Percentiles rank a stretch among this genome's conserved stretches.
Conservation (phyloP, 2,329 filamentous ascomycete genomes). For the Nigrospora sphaerica region DNA sequence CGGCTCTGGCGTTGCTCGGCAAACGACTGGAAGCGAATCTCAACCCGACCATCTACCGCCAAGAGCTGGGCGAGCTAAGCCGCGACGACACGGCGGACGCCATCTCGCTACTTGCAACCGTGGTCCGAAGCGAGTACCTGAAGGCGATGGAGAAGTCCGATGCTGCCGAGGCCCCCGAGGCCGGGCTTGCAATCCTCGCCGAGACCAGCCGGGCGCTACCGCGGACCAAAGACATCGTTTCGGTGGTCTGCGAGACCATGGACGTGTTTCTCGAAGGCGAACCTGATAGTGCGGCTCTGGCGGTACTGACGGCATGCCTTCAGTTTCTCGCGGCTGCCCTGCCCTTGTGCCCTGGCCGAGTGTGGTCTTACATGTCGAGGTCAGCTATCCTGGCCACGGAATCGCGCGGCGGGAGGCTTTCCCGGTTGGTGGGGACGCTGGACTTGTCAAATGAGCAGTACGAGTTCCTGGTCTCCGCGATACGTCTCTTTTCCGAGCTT, state of each 20-base stretch:
- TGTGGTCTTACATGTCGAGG: conserved; percentile 84
- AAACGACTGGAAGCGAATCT: conserved; percentile 65
- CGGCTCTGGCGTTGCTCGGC: conserved; percentile 71
- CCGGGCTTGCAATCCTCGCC: conserved; percentile 43
- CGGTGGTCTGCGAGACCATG: conserved; percentile 76
- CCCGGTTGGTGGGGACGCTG: conserved; percentile 70
- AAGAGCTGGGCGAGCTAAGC: conserved; percentile 46
- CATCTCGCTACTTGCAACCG: conserved; percentile 64
- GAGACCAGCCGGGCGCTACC: conserved; percentile 49
- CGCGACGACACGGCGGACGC: conserved; percentile 63
- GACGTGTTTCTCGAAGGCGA: conserved; percentile 61
- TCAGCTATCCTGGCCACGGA: conserved; percentile 74
- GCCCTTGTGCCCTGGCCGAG: conserved; percentile 67
- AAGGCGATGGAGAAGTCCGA: conserved; percentile 19
- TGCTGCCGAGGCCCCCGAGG: conserved; percentile 16
- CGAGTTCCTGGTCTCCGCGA: conserved; percentile 66
- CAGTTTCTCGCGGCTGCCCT: conserved; percentile 73
- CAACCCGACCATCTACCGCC: conserved; percentile 45
- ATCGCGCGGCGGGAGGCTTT: conserved; percentile 68
- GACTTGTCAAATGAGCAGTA: conserved; percentile 74
- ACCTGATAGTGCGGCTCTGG: conserved; percentile 57
- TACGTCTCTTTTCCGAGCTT: conserved; percentile 67
- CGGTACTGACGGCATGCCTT: conserved; percentile 62
- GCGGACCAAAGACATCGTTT: conserved; percentile 67
- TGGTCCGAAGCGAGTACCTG: conserved; percentile 49